phyloP scores from a whole-genome alignment of 1,284 basidiomycete genomes.

The Trichosporon sp. region DNA sequence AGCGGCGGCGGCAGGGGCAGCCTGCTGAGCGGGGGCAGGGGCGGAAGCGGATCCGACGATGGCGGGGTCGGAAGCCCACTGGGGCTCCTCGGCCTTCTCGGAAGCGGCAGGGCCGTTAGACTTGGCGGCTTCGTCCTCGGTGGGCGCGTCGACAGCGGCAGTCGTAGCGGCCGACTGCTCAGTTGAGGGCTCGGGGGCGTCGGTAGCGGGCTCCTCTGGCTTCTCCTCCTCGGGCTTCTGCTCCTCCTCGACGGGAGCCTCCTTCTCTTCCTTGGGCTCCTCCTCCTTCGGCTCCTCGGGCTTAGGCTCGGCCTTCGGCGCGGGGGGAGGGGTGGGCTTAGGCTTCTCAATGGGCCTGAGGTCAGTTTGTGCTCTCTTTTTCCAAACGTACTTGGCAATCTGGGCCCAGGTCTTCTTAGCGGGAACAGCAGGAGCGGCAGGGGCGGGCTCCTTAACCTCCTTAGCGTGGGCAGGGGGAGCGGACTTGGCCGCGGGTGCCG shows the following conservation, averaged over 20 bases:
- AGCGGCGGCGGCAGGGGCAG: slow-evolving; percentile 28
- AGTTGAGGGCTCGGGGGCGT: slow-evolving; percentile 20
- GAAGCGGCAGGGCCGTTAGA: slow-evolving; percentile 7
- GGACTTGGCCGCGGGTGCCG: slow-evolving; percentile 31
- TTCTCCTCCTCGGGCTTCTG: slow-evolving; percentile 28
- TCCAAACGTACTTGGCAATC: slow-evolving; percentile 55
- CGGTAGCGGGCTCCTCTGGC: slow-evolving; percentile 23
- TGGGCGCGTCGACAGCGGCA: slow-evolving; percentile 61
- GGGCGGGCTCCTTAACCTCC: slow-evolving; percentile 13
- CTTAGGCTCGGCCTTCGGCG: slow-evolving; percentile 55
- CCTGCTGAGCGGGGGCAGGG: slow-evolving; percentile 37
- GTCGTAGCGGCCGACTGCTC: slow-evolving; percentile 28
- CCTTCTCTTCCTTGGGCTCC: slow-evolving; percentile 27
- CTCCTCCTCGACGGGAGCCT: slow-evolving; percentile 27
- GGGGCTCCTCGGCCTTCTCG: slow-evolving; percentile 34
- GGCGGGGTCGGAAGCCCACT: slow-evolving; percentile 47
- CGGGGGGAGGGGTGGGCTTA: slow-evolving; percentile 65
- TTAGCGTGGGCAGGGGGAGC: slow-evolving; percentile 27
- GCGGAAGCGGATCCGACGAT: slow-evolving; percentile 44
- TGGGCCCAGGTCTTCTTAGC: slow-evolving; percentile 58
- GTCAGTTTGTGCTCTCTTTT: neutral
- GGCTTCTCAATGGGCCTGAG: slow-evolving; percentile 54
- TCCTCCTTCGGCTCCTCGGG: slow-evolving; percentile 40
- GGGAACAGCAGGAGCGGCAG: slow-evolving; percentile 38
- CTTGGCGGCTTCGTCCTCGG: slow-evolving; percentile 18